Evolutionary conservation across 768 basidiomycete genomes (phyloP).

Genomic region (Coprinopsis cinerea): DNA sequence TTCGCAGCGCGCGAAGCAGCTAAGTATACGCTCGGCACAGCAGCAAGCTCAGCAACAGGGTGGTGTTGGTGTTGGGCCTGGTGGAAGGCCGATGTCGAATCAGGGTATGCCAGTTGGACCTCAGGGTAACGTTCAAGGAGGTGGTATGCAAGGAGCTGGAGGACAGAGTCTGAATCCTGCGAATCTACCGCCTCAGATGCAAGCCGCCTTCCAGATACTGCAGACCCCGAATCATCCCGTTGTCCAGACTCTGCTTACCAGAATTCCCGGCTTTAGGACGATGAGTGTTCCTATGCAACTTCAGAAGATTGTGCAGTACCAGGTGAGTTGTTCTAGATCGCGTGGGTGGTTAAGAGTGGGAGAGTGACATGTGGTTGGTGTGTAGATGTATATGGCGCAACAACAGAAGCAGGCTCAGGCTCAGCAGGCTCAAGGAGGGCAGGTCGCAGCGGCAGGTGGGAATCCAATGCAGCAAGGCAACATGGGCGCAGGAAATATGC

Average conservation of each 20-base stretch:
- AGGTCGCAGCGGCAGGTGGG: slow-evolving; percentile 3
- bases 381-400: slow-evolving; percentile 8
- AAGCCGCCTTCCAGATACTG: slow-evolving; percentile 44
- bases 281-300: slow-evolving; percentile 51
- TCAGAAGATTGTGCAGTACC: slow-evolving; percentile 48
- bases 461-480: slow-evolving; percentile 4
- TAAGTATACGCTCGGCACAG: slow-evolving; percentile 30
- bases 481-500: neutral
- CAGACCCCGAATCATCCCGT: slow-evolving; percentile 53
- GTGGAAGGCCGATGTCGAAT: too few species aligned
- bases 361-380: neutral
- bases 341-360: neutral
- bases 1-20: slow-evolving; percentile 26
- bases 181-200: slow-evolving; percentile 16
- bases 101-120: slow-evolving; percentile 8
- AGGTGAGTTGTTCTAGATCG: slow-evolving; percentile 32
- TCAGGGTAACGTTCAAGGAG: slow-evolving; percentile 3
- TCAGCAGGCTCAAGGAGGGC: slow-evolving; percentile 16
- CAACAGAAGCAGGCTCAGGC: slow-evolving; percentile 22
- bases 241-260: slow-evolving; percentile 46
- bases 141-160: slow-evolving; percentile 2
- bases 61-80: too few species aligned
- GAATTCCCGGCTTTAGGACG: slow-evolving; percentile 46
- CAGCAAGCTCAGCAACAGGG: slow-evolving; percentile 24
- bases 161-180: neutral